Evolutionary conservation across 352 stramenopile species (phyloP).

Genomic region (Phytophthora tentaculata): DNA sequence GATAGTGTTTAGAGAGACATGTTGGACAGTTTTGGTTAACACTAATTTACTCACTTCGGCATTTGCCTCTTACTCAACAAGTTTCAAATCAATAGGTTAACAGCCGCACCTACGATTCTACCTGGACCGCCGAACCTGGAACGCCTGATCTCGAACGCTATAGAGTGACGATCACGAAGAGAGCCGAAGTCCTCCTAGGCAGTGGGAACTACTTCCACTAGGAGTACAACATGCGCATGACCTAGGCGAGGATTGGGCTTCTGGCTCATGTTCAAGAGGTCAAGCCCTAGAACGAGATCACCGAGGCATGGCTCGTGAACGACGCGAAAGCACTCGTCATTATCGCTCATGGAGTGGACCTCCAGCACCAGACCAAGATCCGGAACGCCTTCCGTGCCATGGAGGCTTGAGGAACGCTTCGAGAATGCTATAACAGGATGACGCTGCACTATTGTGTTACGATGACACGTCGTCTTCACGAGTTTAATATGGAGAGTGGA

Average conservation of each 20-base stretch:
- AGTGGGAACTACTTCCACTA: not conserved
- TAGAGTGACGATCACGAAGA: not conserved
- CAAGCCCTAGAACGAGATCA: slow-evolving; percentile 21
- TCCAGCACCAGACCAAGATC: not conserved
- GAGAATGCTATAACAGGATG: not conserved
- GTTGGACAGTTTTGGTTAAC: no score
- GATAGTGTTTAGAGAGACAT: no score
- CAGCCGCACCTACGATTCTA: no score
- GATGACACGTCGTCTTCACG: not conserved
- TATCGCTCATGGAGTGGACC: slow-evolving; percentile 28
- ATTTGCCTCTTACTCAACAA: no score
- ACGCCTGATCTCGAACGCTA: no score
- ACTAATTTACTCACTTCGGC: no score
- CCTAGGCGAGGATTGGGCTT: not conserved
- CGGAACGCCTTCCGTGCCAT: not conserved
- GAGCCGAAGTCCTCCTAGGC: slow-evolving; percentile 1
- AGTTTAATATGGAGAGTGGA: not conserved
- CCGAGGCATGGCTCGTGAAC: slow-evolving; percentile 20
- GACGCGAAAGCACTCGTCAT: slow-evolving; percentile 32
- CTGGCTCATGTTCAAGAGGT: not conserved
- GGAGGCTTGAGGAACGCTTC: slow-evolving; percentile 1
- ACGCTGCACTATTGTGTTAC: not conserved
- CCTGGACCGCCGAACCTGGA: no score
- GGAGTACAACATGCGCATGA: not conserved
- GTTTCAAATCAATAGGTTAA: no score